A percentile compares a stretch with the other conserved stretches of the same genome.
Evolutionary conservation across 106 monocot species (phyloP).

Genomic region (Allium fistulosum): DNA sequence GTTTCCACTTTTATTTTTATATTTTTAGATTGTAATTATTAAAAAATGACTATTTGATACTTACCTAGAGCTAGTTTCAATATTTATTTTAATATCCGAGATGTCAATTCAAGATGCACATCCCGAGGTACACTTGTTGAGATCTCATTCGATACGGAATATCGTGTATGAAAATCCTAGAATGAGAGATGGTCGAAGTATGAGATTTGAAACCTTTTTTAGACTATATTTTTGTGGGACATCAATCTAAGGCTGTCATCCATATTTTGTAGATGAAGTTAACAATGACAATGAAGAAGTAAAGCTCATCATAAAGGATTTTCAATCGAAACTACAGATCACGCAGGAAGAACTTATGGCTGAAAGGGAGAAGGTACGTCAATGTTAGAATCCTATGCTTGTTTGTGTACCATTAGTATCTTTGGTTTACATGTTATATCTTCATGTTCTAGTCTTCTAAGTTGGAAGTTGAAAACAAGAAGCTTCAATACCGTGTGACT

Average conservation of each 20-base stretch:
- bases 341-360: constrained; percentile 33
- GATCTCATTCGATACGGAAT: no score
- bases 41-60: no score
- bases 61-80: no score
- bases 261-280: constrained; percentile 17
- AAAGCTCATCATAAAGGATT: constrained; percentile 32
- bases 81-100: no score
- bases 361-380: constrained; percentile 44
- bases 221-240: no score
- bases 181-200: no score
- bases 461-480: constrained; percentile 45
- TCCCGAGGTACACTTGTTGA: no score
- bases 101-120: no score
- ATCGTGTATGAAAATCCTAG: not conserved
- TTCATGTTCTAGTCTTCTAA: constrained; percentile 31
- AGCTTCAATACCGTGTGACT: constrained; percentile 54
- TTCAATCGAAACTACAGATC: constrained; percentile 46
- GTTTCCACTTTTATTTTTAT: no score
- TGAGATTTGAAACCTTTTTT: no score
- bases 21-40: no score
- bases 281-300: constrained; percentile 18
- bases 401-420: constrained; percentile 1
- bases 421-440: not conserved
- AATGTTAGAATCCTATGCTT: not conserved
- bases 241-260: no score